Conservation (phyloP, 176 grass and related monocot species). For the Phoenix roebelenii region DNA sequence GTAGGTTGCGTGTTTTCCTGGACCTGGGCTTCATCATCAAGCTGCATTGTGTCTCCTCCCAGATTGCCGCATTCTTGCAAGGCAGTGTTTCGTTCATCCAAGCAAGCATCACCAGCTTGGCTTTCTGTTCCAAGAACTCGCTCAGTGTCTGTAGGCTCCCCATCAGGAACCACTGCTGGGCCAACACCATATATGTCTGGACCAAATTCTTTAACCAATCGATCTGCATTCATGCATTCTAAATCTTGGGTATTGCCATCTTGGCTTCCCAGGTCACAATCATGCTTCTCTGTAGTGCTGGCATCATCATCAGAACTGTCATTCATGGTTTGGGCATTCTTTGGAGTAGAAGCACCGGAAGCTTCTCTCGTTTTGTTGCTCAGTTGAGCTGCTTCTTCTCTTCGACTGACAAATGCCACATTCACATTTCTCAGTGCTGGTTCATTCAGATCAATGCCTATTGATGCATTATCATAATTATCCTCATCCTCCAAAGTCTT, state of each 20-base stretch:
- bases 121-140: conserved; percentile 61
- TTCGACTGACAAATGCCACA: background rate
- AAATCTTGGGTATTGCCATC: conserved; percentile 57
- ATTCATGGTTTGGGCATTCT: conserved; percentile 35
- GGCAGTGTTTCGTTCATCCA: conserved; percentile 28
- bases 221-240: conserved; percentile 50
- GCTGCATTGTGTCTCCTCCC: conserved; percentile 61
- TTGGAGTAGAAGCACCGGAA: conserved; percentile 39
- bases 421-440: conserved; percentile 21
- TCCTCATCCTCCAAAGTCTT: conserved; percentile 96
- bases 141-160: conserved; percentile 58
- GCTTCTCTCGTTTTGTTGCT: conserved; percentile 31
- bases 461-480: conserved; percentile 59
- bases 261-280: conserved; percentile 34
- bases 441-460: conserved; percentile 43
- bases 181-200: conserved; percentile 33
- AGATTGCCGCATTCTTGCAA: conserved; percentile 47
- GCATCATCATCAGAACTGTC: conserved; percentile 35
- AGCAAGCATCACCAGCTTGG: conserved; percentile 37
- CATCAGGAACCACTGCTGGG: conserved; percentile 29
- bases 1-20: conserved; percentile 40
- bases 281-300: conserved; percentile 43
- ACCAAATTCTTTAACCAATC: conserved; percentile 23
- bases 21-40: conserved; percentile 58
- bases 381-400: conserved; percentile 14